Evolutionary conservation across 176 grass and related monocot genomes (phyloP), one percentile per base, ranked within the genome.

Genomic region (Hsuehochloa calcarea): DNA sequence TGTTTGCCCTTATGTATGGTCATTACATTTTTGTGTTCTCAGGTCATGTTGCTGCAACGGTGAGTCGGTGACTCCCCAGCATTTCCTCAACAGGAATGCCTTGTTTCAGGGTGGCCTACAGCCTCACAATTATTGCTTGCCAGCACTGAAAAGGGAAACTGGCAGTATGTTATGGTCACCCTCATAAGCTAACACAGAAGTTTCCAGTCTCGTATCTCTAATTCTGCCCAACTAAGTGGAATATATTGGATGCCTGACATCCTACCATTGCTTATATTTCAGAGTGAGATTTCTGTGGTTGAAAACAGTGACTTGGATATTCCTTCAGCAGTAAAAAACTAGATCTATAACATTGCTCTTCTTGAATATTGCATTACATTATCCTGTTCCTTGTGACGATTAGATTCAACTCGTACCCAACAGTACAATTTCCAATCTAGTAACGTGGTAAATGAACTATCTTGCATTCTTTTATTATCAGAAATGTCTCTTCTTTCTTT

Each of bases 51-150:
- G 90, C 96, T 74, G 96, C 93, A 78, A 98, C 96, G 10, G 96
- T 98, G 74, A 98, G n/a, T n/a, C n/a, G n/a, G n/a, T n/a, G n/a
- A n/a, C 96, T 58, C 96, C 93, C 29, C 93, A 94, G n/a, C 96
- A 98, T 85, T 78, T 98, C 61, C 88, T 98, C 46, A 98, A 96
- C 11, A 93, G 96, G 86, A 98, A 98, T 81, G 88, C 96, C 58
- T 85, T 98, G 71, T 96, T 98, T 90, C 87, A 95, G 84, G 96
- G 96, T 87, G 96, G 93, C 65, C 80, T 98, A 66, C 93, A 98
- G 64, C 91, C 93, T 66, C 96, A 98, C 88, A 94, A 89, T 83
- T 98, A 94, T 66, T 98, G 96, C 85, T 89, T 98, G 74, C 96
- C 96, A 25, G 79, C 94, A 70, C 77, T 98, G 52, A 98, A 98